Evolutionary conservation across 2,329 filamentous ascomycete genomes (phyloP).

Genomic region (Colletotrichum melonis): DNA sequence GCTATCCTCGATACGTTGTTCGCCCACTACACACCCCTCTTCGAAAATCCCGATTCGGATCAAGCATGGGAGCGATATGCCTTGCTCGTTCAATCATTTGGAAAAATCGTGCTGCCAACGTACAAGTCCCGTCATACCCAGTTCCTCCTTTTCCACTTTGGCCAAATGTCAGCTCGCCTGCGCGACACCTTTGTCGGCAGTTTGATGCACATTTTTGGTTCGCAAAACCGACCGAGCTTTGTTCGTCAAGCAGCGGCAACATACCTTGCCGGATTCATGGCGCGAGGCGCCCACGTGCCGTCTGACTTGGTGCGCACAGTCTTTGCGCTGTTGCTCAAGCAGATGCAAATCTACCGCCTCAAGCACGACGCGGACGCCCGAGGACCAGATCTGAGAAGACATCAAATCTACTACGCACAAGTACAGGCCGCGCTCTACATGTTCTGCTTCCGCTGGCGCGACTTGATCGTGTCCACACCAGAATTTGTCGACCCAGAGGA

Average conservation of each 20-base stretch:
- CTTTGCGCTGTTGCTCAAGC: conserved; percentile 80
- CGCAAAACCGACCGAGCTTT: conserved; percentile 59
- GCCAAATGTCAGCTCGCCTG: conserved; percentile 81
- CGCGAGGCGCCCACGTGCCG: conserved; percentile 85
- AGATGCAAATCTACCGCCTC: conserved; percentile 80
- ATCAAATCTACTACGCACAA: conserved; percentile 86
- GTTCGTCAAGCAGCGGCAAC: conserved; percentile 81
- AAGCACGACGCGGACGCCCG: conserved; percentile 80
- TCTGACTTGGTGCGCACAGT: conserved; percentile 82
- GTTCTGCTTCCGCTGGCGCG: conserved; percentile 98
- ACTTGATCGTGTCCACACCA: conserved; percentile 76
- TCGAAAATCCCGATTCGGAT: conserved; percentile 75
- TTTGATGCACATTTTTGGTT: conserved; percentile 69
- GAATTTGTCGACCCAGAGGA: conserved; percentile 73
- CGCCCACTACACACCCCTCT: conserved; percentile 80
- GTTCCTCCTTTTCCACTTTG: conserved; percentile 96
- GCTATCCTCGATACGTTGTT: conserved; percentile 90
- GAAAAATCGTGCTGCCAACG: conserved; percentile 87
- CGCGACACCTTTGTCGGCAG: conserved; percentile 86
- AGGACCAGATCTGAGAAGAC: conserved; percentile 87
- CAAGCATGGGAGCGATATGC: conserved; percentile 80
- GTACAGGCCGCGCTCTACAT: conserved; percentile 94
- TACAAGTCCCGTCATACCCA: conserved; percentile 94
- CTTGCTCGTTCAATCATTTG: conserved; percentile 86
- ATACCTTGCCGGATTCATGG: conserved; percentile 94